These are phyloP conservation scores for Podaxis mareebaensis DNA, from an alignment of 768 basidiomycete species.

Conservation along the genomic window DNA sequence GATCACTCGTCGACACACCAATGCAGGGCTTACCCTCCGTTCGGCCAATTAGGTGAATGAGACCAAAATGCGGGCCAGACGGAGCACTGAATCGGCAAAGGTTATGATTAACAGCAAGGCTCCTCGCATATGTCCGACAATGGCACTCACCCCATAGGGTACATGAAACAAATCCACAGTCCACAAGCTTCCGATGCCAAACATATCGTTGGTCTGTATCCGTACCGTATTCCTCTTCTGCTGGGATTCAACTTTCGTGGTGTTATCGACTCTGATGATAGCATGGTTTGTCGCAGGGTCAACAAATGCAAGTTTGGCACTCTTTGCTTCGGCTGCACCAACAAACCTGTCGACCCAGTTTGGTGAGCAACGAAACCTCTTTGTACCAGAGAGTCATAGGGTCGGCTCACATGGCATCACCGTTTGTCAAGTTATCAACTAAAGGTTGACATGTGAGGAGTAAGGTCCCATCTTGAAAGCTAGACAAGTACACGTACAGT, in stretches of 20 bases:
- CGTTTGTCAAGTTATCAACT: conserved; percentile 74
- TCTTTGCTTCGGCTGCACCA: conserved; percentile 41
- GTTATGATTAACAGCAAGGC: background rate
- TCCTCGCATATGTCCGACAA: background rate
- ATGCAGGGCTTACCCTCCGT: conserved; percentile 44
- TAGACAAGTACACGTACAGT: conserved; percentile 41
- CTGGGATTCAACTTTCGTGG: conserved; percentile 47
- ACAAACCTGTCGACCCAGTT: conserved; percentile 57
- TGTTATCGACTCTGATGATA: conserved; percentile 78
- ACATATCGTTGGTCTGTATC: conserved; percentile 58
- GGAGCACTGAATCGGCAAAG: conserved; percentile 46
- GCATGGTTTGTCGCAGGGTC: conserved; percentile 67
- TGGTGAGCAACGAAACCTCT: background rate
- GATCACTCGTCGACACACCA: background rate
- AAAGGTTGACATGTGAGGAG: background rate
- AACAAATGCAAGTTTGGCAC: conserved; percentile 58
- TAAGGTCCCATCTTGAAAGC: background rate
- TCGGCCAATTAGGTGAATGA: conserved; percentile 59
- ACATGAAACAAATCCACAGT: conserved; percentile 64
- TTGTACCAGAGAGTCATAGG: background rate
- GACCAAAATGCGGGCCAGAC: conserved; percentile 73
- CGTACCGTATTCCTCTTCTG: conserved; percentile 69
- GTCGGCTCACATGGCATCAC: conserved; percentile 50
- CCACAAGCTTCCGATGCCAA: conserved; percentile 62
- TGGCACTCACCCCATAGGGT: conserved; percentile 56